Conservation (phyloP, 139 green algal genomes). For the Closterium sp. region DNA sequence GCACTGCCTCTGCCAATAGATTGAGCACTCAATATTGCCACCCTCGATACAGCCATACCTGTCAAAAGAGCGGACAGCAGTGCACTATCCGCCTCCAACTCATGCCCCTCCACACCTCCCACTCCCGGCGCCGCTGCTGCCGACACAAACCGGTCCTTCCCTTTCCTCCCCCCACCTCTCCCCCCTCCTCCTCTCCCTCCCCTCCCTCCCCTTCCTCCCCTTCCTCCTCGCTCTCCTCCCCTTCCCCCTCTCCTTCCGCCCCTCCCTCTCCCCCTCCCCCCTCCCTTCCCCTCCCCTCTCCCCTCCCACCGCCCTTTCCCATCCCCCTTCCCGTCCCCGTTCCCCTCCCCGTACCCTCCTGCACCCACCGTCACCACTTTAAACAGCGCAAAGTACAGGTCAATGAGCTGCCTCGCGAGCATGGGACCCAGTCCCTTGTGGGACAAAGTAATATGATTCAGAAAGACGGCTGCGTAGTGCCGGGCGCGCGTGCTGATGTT, state of each 20-base stretch:
- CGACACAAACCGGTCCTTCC: neutral
- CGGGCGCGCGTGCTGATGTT: neutral
- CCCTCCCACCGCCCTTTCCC: neutral
- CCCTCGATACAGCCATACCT: constrained; percentile 18
- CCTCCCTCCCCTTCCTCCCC: neutral
- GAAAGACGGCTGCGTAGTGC: neutral
- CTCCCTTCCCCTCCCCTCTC: neutral
- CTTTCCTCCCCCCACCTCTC: neutral
- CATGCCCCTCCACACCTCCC: no score
- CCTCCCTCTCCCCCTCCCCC: neutral
- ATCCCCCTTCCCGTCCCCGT: neutral
- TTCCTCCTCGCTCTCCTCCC: neutral
- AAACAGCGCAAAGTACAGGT: neutral
- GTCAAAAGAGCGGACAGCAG: constrained; percentile 55
- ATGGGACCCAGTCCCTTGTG: constrained; percentile 44
- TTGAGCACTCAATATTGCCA: neutral
- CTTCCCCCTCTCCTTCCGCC: neutral
- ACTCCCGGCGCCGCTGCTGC: no score
- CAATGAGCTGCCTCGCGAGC: neutral
- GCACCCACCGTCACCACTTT: neutral
- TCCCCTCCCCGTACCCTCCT: neutral
- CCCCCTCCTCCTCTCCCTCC: neutral
- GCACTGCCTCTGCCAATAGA: no score
- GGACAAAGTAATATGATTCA: constrained; percentile 86
- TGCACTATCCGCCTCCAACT: no score